Percentiles rank a stretch among this genome's conserved stretches.
Evolutionary conservation across 1,284 basidiomycete genomes (phyloP).

Genomic region (Boletellus deceptivus): DNA sequence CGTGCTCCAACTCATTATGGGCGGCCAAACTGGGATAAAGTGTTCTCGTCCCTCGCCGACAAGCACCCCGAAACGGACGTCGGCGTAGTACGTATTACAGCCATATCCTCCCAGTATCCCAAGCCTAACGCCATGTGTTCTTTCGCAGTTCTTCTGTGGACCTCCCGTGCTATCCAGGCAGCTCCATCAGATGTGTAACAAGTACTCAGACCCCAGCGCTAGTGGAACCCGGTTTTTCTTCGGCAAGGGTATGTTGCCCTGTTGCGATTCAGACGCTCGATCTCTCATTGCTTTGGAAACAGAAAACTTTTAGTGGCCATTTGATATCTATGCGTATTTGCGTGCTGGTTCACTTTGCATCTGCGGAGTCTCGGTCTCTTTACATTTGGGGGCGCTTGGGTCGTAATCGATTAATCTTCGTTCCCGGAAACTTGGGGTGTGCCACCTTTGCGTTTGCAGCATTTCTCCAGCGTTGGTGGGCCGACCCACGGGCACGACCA

Average conservation of each 20-base stretch:
- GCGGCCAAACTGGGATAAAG: conserved; percentile 87
- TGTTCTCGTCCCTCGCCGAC: conserved; percentile 72
- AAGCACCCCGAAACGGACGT: conserved; percentile 84
- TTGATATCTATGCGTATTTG: too few relatives aligned
- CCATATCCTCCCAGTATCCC: neutral
- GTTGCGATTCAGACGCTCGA: neutral
- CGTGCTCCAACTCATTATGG: conserved; percentile 92
- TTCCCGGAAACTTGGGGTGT: too few relatives aligned
- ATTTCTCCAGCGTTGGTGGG: neutral
- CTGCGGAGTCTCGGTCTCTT: neutral
- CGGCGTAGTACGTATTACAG: conserved; percentile 59
- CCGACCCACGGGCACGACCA: neutral
- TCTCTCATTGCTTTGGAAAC: conserved; percentile 1
- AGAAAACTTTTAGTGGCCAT: conserved; percentile 28
- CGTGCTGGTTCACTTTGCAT: neutral
- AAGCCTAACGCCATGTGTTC: conserved; percentile 2
- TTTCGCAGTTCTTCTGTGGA: conserved; percentile 73
- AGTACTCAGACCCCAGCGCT: conserved; percentile 76
- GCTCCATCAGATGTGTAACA: conserved; percentile 78
- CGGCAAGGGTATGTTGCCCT: conserved; percentile 60
- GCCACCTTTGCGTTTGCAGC: too few relatives aligned
- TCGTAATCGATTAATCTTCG: too few relatives aligned
- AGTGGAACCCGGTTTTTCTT: conserved; percentile 85
- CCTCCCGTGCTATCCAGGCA: conserved; percentile 66
- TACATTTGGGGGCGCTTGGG: neutral